Evolutionary conservation across 2,329 filamentous ascomycete genomes (phyloP), one percentile per base, ranked within the genome.

Genomic region (Neurospora sp.): DNA sequence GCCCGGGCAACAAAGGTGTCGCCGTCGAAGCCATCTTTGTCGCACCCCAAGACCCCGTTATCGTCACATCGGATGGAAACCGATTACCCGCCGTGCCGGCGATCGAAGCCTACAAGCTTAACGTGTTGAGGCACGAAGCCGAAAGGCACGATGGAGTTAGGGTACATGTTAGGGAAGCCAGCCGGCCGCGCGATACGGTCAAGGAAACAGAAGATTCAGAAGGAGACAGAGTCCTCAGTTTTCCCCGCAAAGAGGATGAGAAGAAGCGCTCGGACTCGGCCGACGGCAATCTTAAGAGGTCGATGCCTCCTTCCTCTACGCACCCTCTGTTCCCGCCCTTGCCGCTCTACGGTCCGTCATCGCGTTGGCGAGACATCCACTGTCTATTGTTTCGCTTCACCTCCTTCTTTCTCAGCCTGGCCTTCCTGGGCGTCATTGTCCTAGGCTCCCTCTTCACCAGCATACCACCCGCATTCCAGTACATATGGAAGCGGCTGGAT

Each of bases 251-350:
- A 52, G 46, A 33, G 68, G 67, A 33, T 9, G 52, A 38, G 69
- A 68, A 38, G 42, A 68, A 52, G 7, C 68, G 3, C 70, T 78
- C 84, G 71, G 82, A 82, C 69, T 81, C 84, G 4, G 81, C 83
- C 40, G 84, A 83, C 33, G 82, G 79, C 13, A 83, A 83, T 17
- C 74, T 87, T 19, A 79, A 80, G 62, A 80, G 78, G 70, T 77
- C 84, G 15, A 85, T 84, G 80, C 89, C 91, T 0, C 88, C 89
- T 1, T 89, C 89, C 8, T 86, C 88, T 73, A 94, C 92, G 1
- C 90, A 94, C 74, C 91, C 92, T 3, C 82, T 97, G 5, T 97
- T 97, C 74, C 93, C 93, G 6, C 92, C 93, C 1, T 80, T 97
- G 9, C 93, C 93, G 0, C 82, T 93, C 0, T 97, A 97, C 75